Conservation (phyloP, 768 basidiomycete genomes). For the Galerina marginata region DNA sequence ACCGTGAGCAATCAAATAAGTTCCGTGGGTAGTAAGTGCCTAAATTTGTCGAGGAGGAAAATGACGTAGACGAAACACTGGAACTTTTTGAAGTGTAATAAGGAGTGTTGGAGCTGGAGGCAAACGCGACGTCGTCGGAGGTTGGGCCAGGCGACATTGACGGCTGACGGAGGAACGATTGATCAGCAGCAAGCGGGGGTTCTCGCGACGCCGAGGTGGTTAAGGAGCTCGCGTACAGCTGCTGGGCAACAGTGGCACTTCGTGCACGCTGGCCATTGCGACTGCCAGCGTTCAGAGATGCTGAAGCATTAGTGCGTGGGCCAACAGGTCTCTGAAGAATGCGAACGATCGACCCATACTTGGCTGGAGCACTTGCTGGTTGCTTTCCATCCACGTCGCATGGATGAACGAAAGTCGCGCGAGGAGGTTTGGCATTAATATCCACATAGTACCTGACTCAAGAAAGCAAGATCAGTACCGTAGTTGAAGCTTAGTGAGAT, state of each 20-base stretch:
- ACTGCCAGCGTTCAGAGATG: conserved; percentile 6
- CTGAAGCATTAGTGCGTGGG: conserved; percentile 19
- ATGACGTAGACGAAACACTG: conserved; percentile 25
- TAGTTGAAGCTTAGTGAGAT: not conserved
- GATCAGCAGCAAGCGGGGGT: not conserved
- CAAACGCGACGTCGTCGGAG: conserved; percentile 13
- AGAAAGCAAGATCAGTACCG: not conserved
- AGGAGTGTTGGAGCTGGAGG: conserved; percentile 9
- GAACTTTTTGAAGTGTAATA: conserved; percentile 3
- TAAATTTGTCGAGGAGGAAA: conserved; percentile 14
- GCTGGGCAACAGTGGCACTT: conserved; percentile 31
- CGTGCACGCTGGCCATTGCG: conserved; percentile 18
- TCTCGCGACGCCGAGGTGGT: not conserved
- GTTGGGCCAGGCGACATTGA: conserved; percentile 16
- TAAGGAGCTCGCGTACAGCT: conserved; percentile 30
- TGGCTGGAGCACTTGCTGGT: conserved; percentile 20
- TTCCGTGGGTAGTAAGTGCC: conserved; percentile 29
- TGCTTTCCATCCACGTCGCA: conserved; percentile 20
- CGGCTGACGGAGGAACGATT: conserved; percentile 1
- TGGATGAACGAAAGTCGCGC: conserved; percentile 30
- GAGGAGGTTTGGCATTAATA: conserved; percentile 27
- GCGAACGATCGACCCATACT: conserved; percentile 5
- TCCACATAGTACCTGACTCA: conserved; percentile 34
- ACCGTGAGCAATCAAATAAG: conserved; percentile 29
- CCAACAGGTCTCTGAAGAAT: conserved; percentile 16